Evolutionary conservation across 768 basidiomycete species (phyloP).

Genomic region (Trametes elegans): DNA sequence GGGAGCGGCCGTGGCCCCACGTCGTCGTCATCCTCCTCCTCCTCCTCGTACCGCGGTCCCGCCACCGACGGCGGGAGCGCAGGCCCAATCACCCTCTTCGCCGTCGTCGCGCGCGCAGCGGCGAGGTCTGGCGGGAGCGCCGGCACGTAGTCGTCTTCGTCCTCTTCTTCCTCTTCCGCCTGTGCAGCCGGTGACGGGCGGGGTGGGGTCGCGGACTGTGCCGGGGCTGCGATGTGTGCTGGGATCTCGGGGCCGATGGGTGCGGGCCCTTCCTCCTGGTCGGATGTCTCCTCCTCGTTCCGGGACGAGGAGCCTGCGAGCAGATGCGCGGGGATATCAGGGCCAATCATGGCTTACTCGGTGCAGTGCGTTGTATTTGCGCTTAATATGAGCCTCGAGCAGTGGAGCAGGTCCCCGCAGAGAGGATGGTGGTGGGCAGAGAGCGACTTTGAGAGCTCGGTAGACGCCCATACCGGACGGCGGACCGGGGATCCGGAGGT

Average conservation of each 20-base stretch:
- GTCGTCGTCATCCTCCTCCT: conserved; percentile 68
- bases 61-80: conserved; percentile 42
- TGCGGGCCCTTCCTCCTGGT: conserved; percentile 14
- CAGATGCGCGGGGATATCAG: conserved; percentile 26
- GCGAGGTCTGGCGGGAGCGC: conserved; percentile 71
- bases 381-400: too few species aligned
- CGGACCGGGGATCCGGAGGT: too few species aligned
- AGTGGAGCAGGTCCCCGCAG: too few species aligned
- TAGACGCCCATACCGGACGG: too few species aligned
- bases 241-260: conserved; percentile 27
- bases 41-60: conserved; percentile 22
- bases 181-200: conserved; percentile 3
- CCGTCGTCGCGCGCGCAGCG: conserved; percentile 36
- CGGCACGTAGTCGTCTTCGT: conserved; percentile 71
- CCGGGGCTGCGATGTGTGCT: neutral
- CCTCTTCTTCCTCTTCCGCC: conserved; percentile 47
- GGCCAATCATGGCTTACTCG: conserved; percentile 33
- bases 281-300: neutral
- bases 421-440: too few species aligned
- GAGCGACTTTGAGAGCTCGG: too few species aligned
- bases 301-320: neutral
- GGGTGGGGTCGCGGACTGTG: conserved; percentile 16
- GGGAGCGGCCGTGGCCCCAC: conserved; percentile 82
- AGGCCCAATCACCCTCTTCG: conserved; percentile 50
- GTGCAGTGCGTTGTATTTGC: neutral